Base-by-base conservation (phyloP, 139 green algal species). In the Marvania coccoides region DNA sequence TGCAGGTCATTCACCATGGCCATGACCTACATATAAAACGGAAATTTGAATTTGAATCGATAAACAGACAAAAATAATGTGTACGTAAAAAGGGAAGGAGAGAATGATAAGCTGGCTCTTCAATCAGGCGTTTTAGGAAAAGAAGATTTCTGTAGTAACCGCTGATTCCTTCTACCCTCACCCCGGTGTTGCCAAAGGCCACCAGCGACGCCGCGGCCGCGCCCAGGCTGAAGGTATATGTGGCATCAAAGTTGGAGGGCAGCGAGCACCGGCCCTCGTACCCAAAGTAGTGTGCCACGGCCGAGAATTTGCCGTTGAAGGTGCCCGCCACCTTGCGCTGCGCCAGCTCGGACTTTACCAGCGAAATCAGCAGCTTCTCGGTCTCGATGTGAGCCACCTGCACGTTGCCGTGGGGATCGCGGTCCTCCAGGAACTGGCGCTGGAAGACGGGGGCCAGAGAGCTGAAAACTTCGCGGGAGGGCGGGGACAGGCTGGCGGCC, bases 401-500 rank as follows among this genome's bases (percentile, higher is more conserved):
- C 51, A 85, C 71, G 58, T 90, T 90, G 47, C 83, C 83, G 36
- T 90, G 83, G 10, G 83, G 82, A 68, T 90, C 83, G 0, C 83
- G 54, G 15, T 87, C 83, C 58, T 71, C 59, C 55, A 88, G 58
- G 58, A 90, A 71, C 72, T 86, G 38, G 58, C 51, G 28, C 29
- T 70, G 57, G 26, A 90, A 78, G 30, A 10, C 30, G 24, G 37
- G 29, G 3, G 82, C 77, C 26, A 90, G 39, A 24, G 64, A 28
- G 26, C 36, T 4, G 26, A 77, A 89, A 19, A 79, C 58, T 28
- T 72, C 63, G 2, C 33, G 48, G 1, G 64, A 70, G 12, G 39
- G 45, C 0, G 65, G 66, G 19, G 47, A 55, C 3, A 78, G 42
- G n/a, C 38, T 15, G 3, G 55, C 60, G 1, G 35, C 28, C 8